Evolutionary conservation across 2,329 filamentous ascomycete genomes (phyloP).

Genomic region (Cladosporium austrohemisphaericum): DNA sequence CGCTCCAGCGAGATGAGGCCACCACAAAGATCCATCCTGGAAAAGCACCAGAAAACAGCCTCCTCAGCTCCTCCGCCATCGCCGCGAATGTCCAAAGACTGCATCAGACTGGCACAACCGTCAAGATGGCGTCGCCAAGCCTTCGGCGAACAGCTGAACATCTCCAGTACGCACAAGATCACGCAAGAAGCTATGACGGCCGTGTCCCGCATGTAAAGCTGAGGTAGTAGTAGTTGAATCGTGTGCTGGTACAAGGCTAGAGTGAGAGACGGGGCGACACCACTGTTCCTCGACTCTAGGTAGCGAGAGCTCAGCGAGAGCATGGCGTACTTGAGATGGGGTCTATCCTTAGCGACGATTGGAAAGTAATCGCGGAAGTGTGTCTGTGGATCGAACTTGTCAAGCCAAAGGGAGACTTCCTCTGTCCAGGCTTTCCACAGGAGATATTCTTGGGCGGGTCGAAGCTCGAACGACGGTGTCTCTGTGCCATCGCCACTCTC

Average conservation of each 20-base stretch:
- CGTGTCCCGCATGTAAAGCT: constrained; percentile 39
- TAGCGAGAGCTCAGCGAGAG: constrained; percentile 51
- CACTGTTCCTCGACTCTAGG: constrained; percentile 45
- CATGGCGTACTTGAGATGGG: constrained; percentile 45
- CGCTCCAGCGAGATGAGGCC: constrained; percentile 50
- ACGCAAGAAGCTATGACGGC: constrained; percentile 44
- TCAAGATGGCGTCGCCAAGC: constrained; percentile 53
- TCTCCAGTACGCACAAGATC: constrained; percentile 43
- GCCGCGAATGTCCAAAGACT: constrained; percentile 47
- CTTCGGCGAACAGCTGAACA: constrained; percentile 42
- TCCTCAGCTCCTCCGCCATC: constrained; percentile 47
- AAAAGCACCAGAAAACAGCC: constrained; percentile 55
- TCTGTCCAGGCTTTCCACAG: constrained; percentile 42
- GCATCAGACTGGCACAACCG: constrained; percentile 50
- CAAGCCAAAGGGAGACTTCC: constrained; percentile 51
- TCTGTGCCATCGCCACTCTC: constrained; percentile 16
- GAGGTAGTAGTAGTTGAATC: constrained; percentile 39
- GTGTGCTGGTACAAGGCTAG: constrained; percentile 50
- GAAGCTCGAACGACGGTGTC: constrained; percentile 16
- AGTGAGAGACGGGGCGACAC: constrained; percentile 43
- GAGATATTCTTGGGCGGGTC: constrained; percentile 16
- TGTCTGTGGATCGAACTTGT: constrained; percentile 51
- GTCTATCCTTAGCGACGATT: constrained; percentile 41
- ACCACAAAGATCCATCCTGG: constrained; percentile 53
- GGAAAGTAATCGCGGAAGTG: constrained; percentile 50